phyloP scores from a whole-genome alignment of 805 yeast genomes.

The Blastobotrys mokoenaii region DNA sequence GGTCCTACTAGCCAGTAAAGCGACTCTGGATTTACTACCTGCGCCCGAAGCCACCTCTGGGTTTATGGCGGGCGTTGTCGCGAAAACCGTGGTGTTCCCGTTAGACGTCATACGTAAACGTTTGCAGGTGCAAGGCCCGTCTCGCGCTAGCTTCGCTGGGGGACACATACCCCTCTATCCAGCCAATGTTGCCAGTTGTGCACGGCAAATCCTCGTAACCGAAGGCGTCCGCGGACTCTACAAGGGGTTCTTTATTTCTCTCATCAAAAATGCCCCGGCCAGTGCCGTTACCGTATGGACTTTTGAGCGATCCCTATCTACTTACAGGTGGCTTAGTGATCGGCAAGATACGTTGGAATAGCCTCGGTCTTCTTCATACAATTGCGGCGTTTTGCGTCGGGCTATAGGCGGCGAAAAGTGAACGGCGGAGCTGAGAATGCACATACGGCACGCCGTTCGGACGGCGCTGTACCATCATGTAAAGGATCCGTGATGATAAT shows the following conservation, averaged over 20 bases:
- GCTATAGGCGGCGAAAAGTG: too few species aligned
- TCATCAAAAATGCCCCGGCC: constrained; percentile 69
- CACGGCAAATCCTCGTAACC: constrained; percentile 32
- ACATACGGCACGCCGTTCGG: too few species aligned
- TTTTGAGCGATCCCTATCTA: constrained; percentile 39
- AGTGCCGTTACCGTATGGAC: constrained; percentile 55
- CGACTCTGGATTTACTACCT: constrained; percentile 12
- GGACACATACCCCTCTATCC: constrained; percentile 22
- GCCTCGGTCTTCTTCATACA: too few species aligned
- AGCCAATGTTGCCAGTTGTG: constrained; percentile 21
- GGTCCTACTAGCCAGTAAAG: constrained; percentile 19
- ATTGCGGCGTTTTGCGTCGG: too few species aligned
- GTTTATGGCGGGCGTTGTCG: constrained; percentile 61
- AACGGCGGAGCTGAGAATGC: too few species aligned
- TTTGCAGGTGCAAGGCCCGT: constrained; percentile 50
- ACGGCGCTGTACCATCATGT: too few species aligned
- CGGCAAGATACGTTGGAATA: background rate
- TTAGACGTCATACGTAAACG: constrained; percentile 76
- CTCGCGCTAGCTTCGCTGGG: constrained; percentile 14
- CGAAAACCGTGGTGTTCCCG: constrained; percentile 76
- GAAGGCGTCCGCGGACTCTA: constrained; percentile 69
- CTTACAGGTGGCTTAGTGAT: background rate
- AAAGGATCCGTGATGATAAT: too few species aligned
- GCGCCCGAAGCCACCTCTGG: constrained; percentile 52
- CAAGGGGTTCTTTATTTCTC: constrained; percentile 62